A percentile compares a stretch with the other conserved stretches of the same genome.
Conservation (phyloP, 2,329 filamentous ascomycete genomes). For the Fusarium gaditjirri region DNA sequence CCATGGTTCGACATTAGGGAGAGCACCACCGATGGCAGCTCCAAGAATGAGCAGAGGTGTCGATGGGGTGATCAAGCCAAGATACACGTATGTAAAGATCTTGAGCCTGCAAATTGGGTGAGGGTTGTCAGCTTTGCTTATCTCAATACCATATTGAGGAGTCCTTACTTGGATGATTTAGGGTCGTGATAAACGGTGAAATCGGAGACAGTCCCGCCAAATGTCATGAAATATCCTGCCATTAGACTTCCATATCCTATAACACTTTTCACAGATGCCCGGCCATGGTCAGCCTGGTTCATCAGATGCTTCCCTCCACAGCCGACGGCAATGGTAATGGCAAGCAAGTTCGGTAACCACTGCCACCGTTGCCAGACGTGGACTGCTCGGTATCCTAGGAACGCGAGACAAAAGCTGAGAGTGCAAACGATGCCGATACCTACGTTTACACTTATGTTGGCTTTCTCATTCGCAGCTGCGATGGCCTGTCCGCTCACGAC, state of each 20-base stretch:
- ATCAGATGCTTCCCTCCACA: conserved; percentile 62
- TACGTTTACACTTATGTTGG: conserved; percentile 60
- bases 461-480: conserved; percentile 56
- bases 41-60: conserved; percentile 53
- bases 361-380: conserved; percentile 66
- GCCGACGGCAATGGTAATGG: conserved; percentile 62
- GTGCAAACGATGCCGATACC: conserved; percentile 66
- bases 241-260: conserved; percentile 59
- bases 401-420: conserved; percentile 63
- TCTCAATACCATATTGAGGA: background rate
- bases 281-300: conserved; percentile 55
- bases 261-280: conserved; percentile 52
- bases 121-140: conserved; percentile 49
- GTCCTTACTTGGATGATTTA: conserved; percentile 34
- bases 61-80: conserved; percentile 56
- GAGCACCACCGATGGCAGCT: conserved; percentile 52
- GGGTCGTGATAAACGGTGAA: conserved; percentile 64
- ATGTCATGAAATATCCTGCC: conserved; percentile 65
- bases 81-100: conserved; percentile 54
- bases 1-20: conserved; percentile 47
- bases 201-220: conserved; percentile 65
- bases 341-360: conserved; percentile 65
- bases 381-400: conserved; percentile 65
- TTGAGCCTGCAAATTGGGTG: conserved; percentile 44
- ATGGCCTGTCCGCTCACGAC: conserved; percentile 67